phyloP scores from a whole-genome alignment of 495 filamentous ascomycete genomes.

The Penicillium silybi region DNA sequence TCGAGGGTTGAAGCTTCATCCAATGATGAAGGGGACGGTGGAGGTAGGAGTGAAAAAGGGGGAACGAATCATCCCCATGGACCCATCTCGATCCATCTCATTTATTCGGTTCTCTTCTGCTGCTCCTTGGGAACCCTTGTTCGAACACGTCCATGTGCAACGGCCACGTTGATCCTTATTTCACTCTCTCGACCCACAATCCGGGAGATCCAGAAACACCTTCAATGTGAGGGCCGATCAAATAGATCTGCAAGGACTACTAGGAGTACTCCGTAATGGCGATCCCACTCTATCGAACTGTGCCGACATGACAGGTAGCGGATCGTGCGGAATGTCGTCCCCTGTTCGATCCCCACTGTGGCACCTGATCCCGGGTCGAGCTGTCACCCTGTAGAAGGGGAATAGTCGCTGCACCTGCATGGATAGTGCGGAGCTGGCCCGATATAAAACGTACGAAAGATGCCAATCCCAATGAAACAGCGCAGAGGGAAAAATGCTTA shows the following conservation, averaged over 20 bases:
- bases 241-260: slow-evolving; percentile 2
- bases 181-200: slow-evolving; percentile 1
- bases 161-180: slow-evolving; percentile 11
- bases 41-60: slow-evolving; percentile 7
- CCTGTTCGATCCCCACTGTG: background rate
- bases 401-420: slow-evolving; percentile 8
- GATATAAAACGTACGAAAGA: background rate
- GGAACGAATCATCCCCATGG: slow-evolving; percentile 2
- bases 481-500: background rate
- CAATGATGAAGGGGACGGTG: slow-evolving; percentile 9
- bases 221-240: background rate
- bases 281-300: background rate
- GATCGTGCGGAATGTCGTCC: slow-evolving; percentile 7
- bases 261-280: background rate
- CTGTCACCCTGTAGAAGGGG: slow-evolving; percentile 8
- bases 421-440: background rate
- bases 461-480: background rate
- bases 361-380: background rate
- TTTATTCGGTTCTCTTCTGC: background rate
- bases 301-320: slow-evolving; percentile 11
- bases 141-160: background rate
- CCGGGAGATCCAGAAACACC: background rate
- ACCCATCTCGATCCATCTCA: background rate
- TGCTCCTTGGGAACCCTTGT: background rate
- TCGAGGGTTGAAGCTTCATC: slow-evolving; percentile 6